phyloP scores from a whole-genome alignment of 352 stramenopile genomes.

The Phytophthora sp. region DNA sequence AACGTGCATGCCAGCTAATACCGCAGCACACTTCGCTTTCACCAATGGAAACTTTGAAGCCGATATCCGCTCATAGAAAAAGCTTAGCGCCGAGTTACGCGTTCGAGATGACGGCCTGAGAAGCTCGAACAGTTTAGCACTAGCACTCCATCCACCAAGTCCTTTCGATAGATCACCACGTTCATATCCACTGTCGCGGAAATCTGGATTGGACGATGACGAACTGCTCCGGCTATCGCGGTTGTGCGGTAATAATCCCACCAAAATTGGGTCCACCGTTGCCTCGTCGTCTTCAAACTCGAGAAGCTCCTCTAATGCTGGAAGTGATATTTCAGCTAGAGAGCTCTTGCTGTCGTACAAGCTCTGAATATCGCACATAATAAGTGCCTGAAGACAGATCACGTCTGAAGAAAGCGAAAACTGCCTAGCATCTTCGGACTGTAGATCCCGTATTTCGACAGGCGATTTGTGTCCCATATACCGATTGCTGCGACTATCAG shows the following conservation, averaged over 20 bases:
- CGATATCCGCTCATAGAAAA: slow-evolving; percentile 68
- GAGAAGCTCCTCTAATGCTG: slow-evolving; percentile 70
- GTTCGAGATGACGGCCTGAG: slow-evolving; percentile 51
- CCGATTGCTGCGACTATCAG: slow-evolving; percentile 46
- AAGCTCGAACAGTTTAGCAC: slow-evolving; percentile 50
- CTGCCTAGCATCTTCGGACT: slow-evolving; percentile 11
- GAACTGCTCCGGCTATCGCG: slow-evolving; percentile 46
- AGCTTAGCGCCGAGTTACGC: slow-evolving; percentile 49
- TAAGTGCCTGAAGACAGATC: slow-evolving; percentile 66
- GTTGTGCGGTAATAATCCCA: slow-evolving; percentile 43
- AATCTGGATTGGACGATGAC: slow-evolving; percentile 39
- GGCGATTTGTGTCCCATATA: slow-evolving; percentile 35
- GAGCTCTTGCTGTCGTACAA: slow-evolving; percentile 82
- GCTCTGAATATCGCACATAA: slow-evolving; percentile 83
- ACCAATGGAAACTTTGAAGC: slow-evolving; percentile 54
- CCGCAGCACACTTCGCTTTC: slow-evolving; percentile 75
- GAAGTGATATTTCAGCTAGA: slow-evolving; percentile 65
- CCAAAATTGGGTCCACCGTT: slow-evolving; percentile 52
- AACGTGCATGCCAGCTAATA: slow-evolving; percentile 67
- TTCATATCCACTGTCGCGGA: slow-evolving; percentile 41
- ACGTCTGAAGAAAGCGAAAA: slow-evolving; percentile 62
- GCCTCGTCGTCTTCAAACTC: slow-evolving; percentile 83
- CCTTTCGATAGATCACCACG: slow-evolving; percentile 45
- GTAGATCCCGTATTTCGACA: slow-evolving; percentile 3
- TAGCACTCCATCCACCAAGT: slow-evolving; percentile 53